A percentile compares a stretch with the other conserved stretches of the same genome.
phyloP scores from a whole-genome alignment of 257 asterid genomes.

The Penstemon davidsonii region DNA sequence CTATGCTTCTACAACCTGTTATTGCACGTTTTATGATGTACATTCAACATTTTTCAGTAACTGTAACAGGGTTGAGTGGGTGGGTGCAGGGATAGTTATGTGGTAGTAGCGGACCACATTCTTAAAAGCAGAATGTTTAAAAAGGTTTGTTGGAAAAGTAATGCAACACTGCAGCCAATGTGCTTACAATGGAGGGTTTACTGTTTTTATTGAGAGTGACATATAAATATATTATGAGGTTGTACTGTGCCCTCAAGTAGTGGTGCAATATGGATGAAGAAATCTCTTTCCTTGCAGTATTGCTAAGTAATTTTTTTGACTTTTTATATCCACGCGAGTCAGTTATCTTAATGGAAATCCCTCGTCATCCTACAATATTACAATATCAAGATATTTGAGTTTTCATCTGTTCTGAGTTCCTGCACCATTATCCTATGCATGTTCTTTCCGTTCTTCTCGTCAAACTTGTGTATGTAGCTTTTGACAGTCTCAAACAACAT shows the following conservation, averaged over 20 bases:
- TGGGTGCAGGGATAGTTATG: slow-evolving; percentile 4
- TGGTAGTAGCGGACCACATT: slow-evolving; percentile 7
- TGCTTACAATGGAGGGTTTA: not conserved
- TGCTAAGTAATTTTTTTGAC: slow-evolving; percentile 13
- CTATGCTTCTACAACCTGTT: slow-evolving; percentile 12
- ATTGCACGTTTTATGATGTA: not conserved
- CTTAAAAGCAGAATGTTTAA: not conserved
- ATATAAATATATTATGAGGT: not conserved
- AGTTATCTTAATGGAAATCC: slow-evolving; percentile 3
- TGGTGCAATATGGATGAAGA: slow-evolving; percentile 23
- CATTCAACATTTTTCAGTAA: slow-evolving; percentile 8
- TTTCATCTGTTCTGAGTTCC: slow-evolving; percentile 13
- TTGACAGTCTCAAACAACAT: slow-evolving; percentile 20
- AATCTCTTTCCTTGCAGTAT: slow-evolving; percentile 4
- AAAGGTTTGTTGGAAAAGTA: slow-evolving; percentile 4
- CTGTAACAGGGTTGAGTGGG: slow-evolving; percentile 16
- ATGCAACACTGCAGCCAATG: not conserved
- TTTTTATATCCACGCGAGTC: not conserved
- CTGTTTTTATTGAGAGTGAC: not conserved
- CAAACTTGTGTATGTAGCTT: not conserved
- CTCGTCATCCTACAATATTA: not conserved
- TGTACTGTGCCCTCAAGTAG: not conserved
- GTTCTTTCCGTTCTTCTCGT: not conserved
- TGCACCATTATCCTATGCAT: slow-evolving; percentile 1
- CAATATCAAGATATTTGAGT: slow-evolving; percentile 5